Evolutionary conservation across 2,329 filamentous ascomycete genomes (phyloP).

Genomic region (Fusarium heterosporum): DNA sequence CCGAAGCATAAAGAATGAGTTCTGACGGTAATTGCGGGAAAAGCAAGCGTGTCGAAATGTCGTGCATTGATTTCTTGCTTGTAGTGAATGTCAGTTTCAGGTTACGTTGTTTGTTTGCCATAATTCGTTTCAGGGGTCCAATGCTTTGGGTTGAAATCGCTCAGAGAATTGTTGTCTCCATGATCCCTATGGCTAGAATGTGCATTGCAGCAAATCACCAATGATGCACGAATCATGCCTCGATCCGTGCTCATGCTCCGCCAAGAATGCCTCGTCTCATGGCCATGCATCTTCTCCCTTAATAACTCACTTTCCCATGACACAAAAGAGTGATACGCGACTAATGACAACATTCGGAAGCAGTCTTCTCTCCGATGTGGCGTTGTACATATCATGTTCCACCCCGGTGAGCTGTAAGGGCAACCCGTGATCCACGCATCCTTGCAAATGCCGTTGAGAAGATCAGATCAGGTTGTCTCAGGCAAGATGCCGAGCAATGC

Average conservation of each 20-base stretch:
- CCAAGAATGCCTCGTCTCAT: background rate
- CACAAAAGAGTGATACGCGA: too few relatives aligned
- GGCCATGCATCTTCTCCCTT: background rate
- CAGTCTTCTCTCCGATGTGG: background rate
- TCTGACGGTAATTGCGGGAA: constrained; percentile 17
- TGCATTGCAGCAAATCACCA: background rate
- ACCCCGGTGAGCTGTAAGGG: constrained; percentile 25
- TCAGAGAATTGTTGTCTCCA: background rate
- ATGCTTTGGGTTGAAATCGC: background rate
- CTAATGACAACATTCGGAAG: too few relatives aligned
- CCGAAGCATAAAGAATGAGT: background rate
- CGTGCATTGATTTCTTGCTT: background rate
- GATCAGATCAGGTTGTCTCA: background rate
- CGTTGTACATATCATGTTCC: constrained; percentile 20
- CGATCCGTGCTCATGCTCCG: background rate
- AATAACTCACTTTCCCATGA: background rate
- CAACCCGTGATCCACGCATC: constrained; percentile 9
- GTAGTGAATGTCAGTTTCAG: constrained; percentile 2
- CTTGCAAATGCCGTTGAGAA: background rate
- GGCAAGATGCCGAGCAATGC: background rate
- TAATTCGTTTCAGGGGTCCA: background rate
- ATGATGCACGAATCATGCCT: background rate
- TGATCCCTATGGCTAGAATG: background rate
- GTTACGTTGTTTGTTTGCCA: background rate
- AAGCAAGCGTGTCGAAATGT: constrained; percentile 18